Conservation (phyloP, 192 early-diverging fungal genomes). For the Backusella liffmaniae region DNA sequence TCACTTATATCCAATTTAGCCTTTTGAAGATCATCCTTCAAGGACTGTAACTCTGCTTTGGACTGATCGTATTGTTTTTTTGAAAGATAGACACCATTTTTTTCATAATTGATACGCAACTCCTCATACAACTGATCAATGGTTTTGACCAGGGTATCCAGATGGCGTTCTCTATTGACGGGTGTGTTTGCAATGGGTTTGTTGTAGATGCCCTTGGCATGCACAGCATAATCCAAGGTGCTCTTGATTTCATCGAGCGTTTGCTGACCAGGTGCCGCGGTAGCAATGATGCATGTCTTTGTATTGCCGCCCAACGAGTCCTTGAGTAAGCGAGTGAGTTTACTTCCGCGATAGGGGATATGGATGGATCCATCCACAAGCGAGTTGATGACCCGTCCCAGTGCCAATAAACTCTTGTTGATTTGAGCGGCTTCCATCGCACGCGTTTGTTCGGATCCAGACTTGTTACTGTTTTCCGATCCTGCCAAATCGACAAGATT, state of each 20-base stretch:
- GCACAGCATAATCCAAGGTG: conserved; percentile 76
- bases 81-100: conserved; percentile 80
- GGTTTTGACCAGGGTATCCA: conserved; percentile 75
- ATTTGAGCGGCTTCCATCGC: conserved; percentile 90
- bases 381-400: conserved; percentile 71
- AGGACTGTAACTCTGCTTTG: conserved; percentile 46
- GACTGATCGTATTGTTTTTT: conserved; percentile 59
- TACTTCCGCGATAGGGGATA: conserved; percentile 82
- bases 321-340: conserved; percentile 86
- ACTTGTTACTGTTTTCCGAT: conserved; percentile 88
- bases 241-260: conserved; percentile 69
- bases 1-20: background rate
- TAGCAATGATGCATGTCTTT: conserved; percentile 95
- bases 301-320: conserved; percentile 90
- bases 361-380: conserved; percentile 58
- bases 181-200: conserved; percentile 73
- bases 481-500: conserved; percentile 97
- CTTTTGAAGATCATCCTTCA: conserved; percentile 42
- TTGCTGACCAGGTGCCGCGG: conserved; percentile 75
- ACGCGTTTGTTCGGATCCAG: conserved; percentile 79
- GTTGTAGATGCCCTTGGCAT: conserved; percentile 79
- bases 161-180: conserved; percentile 80
- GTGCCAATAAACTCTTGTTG: conserved; percentile 75
- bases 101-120: conserved; percentile 69
- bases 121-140: conserved; percentile 82